A percentile compares a stretch with the other conserved stretches of the same genome.
Evolutionary conservation across 805 yeast species (phyloP).

Genomic region (Candida pseudoglaebosa): DNA sequence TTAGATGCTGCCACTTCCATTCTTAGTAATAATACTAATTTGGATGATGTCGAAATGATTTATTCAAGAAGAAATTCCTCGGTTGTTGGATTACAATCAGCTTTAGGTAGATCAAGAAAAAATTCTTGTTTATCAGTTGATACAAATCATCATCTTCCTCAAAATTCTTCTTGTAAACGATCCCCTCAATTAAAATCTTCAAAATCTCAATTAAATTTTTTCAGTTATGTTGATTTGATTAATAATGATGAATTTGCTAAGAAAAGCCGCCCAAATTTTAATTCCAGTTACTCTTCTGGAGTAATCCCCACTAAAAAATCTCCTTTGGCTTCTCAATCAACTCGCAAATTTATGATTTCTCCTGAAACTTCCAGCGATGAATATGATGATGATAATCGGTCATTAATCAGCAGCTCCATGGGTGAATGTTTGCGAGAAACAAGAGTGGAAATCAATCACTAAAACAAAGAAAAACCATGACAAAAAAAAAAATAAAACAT

Average conservation of each 20-base stretch:
- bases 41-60: slow-evolving; percentile 69
- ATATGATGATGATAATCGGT: slow-evolving; percentile 28
- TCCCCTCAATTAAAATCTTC: slow-evolving; percentile 11
- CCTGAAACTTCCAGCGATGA: slow-evolving; percentile 27
- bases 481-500: neutral
- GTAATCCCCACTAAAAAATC: slow-evolving; percentile 22
- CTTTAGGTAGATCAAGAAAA: slow-evolving; percentile 44
- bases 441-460: slow-evolving; percentile 30
- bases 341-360: slow-evolving; percentile 19
- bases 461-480: neutral
- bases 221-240: slow-evolving; percentile 78
- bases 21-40: slow-evolving; percentile 58
- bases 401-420: slow-evolving; percentile 33
- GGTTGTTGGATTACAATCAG: slow-evolving; percentile 45
- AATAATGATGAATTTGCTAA: slow-evolving; percentile 62
- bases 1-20: slow-evolving; percentile 63
- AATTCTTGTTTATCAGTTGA: slow-evolving; percentile 28
- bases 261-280: slow-evolving; percentile 48
- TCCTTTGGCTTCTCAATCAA: slow-evolving; percentile 9
- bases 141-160: slow-evolving; percentile 7
- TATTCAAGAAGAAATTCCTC: slow-evolving; percentile 58
- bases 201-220: slow-evolving; percentile 47
- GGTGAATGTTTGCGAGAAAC: slow-evolving; percentile 40
- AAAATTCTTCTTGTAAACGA: slow-evolving; percentile 4
- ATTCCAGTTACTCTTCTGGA: slow-evolving; percentile 35